Conservation (phyloP, 805 yeast species). For the Yarrowia sp. region DNA sequence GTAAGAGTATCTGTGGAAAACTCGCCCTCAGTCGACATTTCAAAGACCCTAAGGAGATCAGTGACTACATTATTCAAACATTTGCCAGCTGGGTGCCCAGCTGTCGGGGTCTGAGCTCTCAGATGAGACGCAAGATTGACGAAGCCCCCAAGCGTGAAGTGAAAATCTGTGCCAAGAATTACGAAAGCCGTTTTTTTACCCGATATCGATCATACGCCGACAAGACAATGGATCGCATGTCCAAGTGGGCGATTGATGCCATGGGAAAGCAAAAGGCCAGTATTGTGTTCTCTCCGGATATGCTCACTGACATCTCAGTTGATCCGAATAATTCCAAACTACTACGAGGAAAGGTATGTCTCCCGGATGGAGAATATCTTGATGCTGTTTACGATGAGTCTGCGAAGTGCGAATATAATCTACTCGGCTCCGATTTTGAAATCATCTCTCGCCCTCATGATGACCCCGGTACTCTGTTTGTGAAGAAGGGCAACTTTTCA, state of each 20-base stretch:
- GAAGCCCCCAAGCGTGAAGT: background rate
- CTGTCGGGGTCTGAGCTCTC: slow-evolving; percentile 13
- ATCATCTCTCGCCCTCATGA: background rate
- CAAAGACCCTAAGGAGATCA: slow-evolving; percentile 3
- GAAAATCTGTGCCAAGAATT: background rate
- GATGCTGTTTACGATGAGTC: background rate
- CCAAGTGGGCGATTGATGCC: background rate
- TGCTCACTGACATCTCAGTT: slow-evolving; percentile 67
- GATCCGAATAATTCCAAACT: slow-evolving; percentile 51
- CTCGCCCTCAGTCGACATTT: background rate
- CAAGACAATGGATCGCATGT: background rate
- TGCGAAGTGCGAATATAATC: background rate
- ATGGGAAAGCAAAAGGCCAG: slow-evolving; percentile 33
- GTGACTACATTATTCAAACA: slow-evolving; percentile 4
- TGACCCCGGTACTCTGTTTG: background rate
- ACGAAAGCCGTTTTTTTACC: background rate
- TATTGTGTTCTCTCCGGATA: slow-evolving; percentile 61
- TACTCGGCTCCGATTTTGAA: background rate
- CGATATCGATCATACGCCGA: background rate
- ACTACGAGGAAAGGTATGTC: slow-evolving; percentile 48
- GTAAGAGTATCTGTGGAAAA: background rate
- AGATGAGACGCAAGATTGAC: background rate
- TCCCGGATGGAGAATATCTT: slow-evolving; percentile 49
- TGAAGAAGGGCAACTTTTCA: background rate
- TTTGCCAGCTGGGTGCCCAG: slow-evolving; percentile 4